phyloP scores from a whole-genome alignment of 2,329 filamentous ascomycete species.

The Calonectria hongkongensis region DNA sequence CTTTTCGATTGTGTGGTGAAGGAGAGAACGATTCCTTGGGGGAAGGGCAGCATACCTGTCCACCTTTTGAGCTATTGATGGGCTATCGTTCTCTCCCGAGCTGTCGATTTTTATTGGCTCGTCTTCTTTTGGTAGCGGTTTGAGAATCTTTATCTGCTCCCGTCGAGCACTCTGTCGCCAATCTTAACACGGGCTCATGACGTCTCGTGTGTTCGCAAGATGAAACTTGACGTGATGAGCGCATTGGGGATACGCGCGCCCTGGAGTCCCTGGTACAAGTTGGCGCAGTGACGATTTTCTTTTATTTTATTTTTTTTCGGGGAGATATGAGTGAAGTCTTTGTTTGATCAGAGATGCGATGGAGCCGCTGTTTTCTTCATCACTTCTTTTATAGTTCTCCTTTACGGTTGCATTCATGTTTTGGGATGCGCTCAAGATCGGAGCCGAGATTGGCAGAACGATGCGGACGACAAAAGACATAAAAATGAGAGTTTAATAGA shows the following conservation, averaged over 20 bases:
- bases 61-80: slow-evolving; percentile 27
- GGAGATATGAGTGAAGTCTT: slow-evolving; percentile 16
- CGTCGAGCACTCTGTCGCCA: slow-evolving; percentile 33
- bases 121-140: slow-evolving; percentile 28
- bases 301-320: neutral
- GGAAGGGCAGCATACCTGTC: slow-evolving; percentile 22
- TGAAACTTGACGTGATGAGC: neutral
- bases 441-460: slow-evolving; percentile 44
- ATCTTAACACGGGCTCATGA: slow-evolving; percentile 12
- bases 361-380: slow-evolving; percentile 29
- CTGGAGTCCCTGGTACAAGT: slow-evolving; percentile 21
- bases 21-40: slow-evolving; percentile 8
- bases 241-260: neutral
- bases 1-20: slow-evolving; percentile 6
- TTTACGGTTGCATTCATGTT: slow-evolving; percentile 30
- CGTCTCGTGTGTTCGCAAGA: neutral
- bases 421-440: slow-evolving; percentile 27
- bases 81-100: slow-evolving; percentile 18
- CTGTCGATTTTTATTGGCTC: slow-evolving; percentile 20
- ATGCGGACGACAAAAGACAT: slow-evolving; percentile 48
- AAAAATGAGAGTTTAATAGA: slow-evolving; percentile 54
- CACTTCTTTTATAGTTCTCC: slow-evolving; percentile 34
- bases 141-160: slow-evolving; percentile 31
- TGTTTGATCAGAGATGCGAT: slow-evolving; percentile 36
- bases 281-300: slow-evolving; percentile 21